phyloP scores from a whole-genome alignment of 1,284 basidiomycete genomes.

The Inonotus hispidus region DNA sequence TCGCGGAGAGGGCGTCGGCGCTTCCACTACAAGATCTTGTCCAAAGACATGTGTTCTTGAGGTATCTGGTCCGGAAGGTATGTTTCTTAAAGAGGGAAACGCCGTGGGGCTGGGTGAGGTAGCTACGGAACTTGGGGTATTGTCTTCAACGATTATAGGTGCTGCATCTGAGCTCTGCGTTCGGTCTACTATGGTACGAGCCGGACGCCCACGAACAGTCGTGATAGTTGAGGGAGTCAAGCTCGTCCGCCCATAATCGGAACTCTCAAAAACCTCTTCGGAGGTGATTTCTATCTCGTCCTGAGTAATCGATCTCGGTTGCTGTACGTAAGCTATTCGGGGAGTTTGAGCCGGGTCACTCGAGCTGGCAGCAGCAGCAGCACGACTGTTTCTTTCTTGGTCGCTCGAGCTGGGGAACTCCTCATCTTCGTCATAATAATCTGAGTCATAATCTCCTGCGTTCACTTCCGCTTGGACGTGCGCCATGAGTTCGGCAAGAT shows the following conservation, averaged over 20 bases:
- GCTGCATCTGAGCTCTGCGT: background rate
- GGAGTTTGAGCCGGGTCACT: conserved; percentile 7
- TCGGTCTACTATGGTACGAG: background rate
- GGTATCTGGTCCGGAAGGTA: conserved; percentile 24
- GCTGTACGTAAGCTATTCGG: background rate
- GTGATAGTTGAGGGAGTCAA: conserved; percentile 2
- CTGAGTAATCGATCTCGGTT: background rate
- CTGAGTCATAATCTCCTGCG: conserved; percentile 54
- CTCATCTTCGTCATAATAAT: conserved; percentile 69
- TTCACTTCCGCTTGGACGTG: conserved; percentile 44
- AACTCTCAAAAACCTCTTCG: conserved; percentile 14
- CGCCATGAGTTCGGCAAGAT: conserved; percentile 68
- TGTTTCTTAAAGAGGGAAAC: conserved; percentile 36
- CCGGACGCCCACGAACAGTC: conserved; percentile 1
- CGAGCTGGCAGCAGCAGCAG: background rate
- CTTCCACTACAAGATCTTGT: conserved; percentile 58
- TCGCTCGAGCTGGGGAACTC: conserved; percentile 27
- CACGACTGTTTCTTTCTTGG: background rate
- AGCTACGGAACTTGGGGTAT: conserved; percentile 16
- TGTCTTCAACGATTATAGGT: conserved; percentile 13
- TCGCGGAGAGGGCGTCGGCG: conserved; percentile 45
- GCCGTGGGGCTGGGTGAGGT: conserved; percentile 17
- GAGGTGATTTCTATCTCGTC: conserved; percentile 3
- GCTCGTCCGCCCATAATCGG: background rate
- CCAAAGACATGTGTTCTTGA: conserved; percentile 33